A percentile compares a stretch with the other conserved stretches of the same genome.
phyloP scores from a whole-genome alignment of 352 stramenopile species.

The Phytophthora hibernalis region DNA sequence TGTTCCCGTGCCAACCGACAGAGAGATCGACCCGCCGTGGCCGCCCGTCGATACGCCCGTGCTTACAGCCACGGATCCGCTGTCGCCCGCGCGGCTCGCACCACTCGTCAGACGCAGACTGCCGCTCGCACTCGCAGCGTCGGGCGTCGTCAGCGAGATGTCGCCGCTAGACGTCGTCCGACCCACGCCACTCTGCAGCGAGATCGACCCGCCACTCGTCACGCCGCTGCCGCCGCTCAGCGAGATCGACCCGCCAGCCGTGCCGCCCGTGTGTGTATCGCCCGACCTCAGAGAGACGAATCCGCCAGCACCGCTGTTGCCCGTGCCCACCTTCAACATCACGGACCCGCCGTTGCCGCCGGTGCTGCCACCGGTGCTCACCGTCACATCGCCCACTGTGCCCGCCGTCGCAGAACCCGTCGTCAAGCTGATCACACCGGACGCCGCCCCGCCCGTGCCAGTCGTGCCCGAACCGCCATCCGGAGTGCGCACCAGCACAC shows the following conservation, averaged over 20 bases:
- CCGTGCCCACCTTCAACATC: slow-evolving; percentile 10
- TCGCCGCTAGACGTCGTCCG: slow-evolving; percentile 31
- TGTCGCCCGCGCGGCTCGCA: slow-evolving; percentile 23
- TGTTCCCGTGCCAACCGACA: slow-evolving; percentile 3
- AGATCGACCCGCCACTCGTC: slow-evolving; percentile 37
- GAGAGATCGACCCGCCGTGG: slow-evolving; percentile 14
- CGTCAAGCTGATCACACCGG: too few relatives aligned
- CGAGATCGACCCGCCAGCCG: neutral
- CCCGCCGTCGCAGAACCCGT: too few relatives aligned
- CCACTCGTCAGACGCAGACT: slow-evolving; percentile 12
- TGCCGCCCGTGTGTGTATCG: neutral
- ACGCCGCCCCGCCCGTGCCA: too few relatives aligned
- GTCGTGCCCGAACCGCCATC: too few relatives aligned
- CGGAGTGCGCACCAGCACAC: too few relatives aligned
- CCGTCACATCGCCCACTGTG: too few relatives aligned
- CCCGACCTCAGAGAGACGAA: neutral
- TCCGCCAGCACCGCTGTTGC: slow-evolving; percentile 4
- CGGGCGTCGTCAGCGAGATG: slow-evolving; percentile 23
- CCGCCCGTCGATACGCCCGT: slow-evolving; percentile 10
- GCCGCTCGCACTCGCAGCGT: neutral
- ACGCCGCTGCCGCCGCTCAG: slow-evolving; percentile 22
- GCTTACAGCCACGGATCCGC: slow-evolving; percentile 15
- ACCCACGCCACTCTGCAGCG: slow-evolving; percentile 34
- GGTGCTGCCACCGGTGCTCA: too few relatives aligned
- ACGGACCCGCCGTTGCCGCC: slow-evolving; percentile 23